Evolutionary conservation across 148 eudicot species (phyloP).

Genomic region (Nepenthes mirabilis): DNA sequence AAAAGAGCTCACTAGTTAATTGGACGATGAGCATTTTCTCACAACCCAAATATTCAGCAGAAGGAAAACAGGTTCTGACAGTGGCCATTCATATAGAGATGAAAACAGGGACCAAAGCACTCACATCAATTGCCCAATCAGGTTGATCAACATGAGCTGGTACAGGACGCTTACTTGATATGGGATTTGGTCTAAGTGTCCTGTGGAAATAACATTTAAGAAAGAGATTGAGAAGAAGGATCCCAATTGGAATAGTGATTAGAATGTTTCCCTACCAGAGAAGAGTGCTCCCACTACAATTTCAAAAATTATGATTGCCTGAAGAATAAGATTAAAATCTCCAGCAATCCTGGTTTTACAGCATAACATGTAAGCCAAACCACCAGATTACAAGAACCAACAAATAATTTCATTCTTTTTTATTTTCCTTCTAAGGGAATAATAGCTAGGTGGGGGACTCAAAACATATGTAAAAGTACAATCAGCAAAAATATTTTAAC

Average conservation of each 20-base stretch:
- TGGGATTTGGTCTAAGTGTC: conserved; percentile 63
- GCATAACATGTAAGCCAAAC: too few relatives aligned
- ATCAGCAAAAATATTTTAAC: too few relatives aligned
- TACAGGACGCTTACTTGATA: conserved; percentile 57
- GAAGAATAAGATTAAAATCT: background rate
- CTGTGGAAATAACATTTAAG: conserved; percentile 24
- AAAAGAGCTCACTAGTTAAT: background rate
- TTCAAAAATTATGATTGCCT: background rate
- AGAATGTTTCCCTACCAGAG: too few relatives aligned
- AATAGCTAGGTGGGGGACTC: too few relatives aligned
- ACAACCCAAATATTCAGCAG: background rate
- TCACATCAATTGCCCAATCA: conserved; percentile 92
- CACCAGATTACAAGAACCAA: too few relatives aligned
- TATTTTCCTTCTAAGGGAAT: too few relatives aligned
- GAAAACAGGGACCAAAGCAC: conserved; percentile 11
- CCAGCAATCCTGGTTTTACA: background rate
- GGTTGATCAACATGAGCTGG: conserved; percentile 66
- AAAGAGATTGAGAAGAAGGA: background rate
- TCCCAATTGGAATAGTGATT: too few relatives aligned
- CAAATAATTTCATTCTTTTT: too few relatives aligned
- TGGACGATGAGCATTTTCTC: background rate
- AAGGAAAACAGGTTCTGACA: background rate
- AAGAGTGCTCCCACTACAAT: background rate
- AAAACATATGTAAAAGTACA: too few relatives aligned
- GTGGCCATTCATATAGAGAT: too few relatives aligned